Conservation (phyloP, 495 filamentous ascomycete species). For the Hyaloscypha bicolor region DNA sequence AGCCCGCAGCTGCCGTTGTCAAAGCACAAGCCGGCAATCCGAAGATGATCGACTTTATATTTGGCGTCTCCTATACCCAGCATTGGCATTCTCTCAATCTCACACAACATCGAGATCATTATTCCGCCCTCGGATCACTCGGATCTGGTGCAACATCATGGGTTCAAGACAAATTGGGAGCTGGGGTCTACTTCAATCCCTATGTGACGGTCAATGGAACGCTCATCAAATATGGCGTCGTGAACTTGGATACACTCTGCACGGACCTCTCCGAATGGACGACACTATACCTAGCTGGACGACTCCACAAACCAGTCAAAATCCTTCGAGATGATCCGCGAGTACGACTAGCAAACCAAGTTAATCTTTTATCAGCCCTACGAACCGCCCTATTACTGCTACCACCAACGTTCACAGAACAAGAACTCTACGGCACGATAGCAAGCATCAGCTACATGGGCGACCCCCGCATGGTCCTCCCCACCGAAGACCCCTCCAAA, state of each 20-base stretch:
- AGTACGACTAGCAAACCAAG: conserved; percentile 90
- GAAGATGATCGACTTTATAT: conserved; percentile 99
- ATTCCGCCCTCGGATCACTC: conserved; percentile 81
- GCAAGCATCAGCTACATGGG: conserved; percentile 91
- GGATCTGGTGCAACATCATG: conserved; percentile 81
- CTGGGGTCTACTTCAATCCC: conserved; percentile 96
- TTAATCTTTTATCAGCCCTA: conserved; percentile 89
- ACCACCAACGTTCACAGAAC: conserved; percentile 81
- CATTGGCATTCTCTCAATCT: conserved; percentile 97
- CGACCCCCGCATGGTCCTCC: conserved; percentile 88
- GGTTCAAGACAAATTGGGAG: conserved; percentile 86
- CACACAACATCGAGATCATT: conserved; percentile 85
- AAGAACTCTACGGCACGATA: conserved; percentile 85
- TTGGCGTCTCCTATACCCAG: conserved; percentile 91
- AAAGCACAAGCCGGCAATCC: conserved; percentile 81
- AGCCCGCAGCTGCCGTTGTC: conserved; percentile 73
- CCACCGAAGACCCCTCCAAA: conserved; percentile 89
- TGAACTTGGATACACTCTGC: conserved; percentile 86
- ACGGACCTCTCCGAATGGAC: conserved; percentile 86
- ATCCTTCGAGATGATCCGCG: conserved; percentile 92
- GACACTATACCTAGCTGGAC: conserved; percentile 90
- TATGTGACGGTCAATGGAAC: conserved; percentile 95
- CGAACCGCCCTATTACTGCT: conserved; percentile 87
- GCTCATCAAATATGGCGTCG: conserved; percentile 96
- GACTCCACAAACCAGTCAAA: conserved; percentile 96